Evolutionary conservation across 139 green algal genomes (phyloP).

Genomic region (Chlamydomonas sphaeroides): DNA sequence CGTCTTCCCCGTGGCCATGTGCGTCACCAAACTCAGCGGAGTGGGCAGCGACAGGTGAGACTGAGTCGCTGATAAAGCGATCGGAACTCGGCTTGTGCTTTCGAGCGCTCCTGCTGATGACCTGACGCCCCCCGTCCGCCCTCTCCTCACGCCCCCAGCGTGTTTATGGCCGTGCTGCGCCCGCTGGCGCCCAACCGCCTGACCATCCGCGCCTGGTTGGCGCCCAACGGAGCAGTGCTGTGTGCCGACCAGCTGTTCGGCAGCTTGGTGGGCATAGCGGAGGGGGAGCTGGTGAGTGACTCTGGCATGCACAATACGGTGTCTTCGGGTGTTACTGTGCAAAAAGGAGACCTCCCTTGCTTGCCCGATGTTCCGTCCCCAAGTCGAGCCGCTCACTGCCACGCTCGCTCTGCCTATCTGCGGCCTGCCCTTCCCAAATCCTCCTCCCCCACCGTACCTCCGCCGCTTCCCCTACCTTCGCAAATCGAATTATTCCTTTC

Average conservation of each 20-base stretch:
- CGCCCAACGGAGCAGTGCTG: background rate
- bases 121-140: too few species aligned
- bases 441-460: too few species aligned
- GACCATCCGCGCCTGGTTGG: background rate
- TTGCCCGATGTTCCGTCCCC: too few species aligned
- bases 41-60: conserved; percentile 7
- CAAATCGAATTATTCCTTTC: background rate
- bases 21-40: conserved; percentile 41
- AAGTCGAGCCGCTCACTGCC: too few species aligned
- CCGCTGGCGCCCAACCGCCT: background rate
- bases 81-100: too few species aligned
- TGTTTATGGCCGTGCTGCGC: background rate
- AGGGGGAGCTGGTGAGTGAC: background rate
- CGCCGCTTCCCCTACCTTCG: background rate
- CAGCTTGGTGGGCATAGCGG: background rate
- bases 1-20: conserved; percentile 33
- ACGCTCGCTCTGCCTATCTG: too few species aligned
- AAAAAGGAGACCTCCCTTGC: too few species aligned
- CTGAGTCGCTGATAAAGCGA: too few species aligned
- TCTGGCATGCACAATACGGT: too few species aligned
- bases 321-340: too few species aligned
- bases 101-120: too few species aligned
- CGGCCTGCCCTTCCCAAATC: too few species aligned
- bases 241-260: background rate
- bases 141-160: background rate